phyloP scores from a whole-genome alignment of 495 filamentous ascomycete genomes.

The Trichoderma parareesei region DNA sequence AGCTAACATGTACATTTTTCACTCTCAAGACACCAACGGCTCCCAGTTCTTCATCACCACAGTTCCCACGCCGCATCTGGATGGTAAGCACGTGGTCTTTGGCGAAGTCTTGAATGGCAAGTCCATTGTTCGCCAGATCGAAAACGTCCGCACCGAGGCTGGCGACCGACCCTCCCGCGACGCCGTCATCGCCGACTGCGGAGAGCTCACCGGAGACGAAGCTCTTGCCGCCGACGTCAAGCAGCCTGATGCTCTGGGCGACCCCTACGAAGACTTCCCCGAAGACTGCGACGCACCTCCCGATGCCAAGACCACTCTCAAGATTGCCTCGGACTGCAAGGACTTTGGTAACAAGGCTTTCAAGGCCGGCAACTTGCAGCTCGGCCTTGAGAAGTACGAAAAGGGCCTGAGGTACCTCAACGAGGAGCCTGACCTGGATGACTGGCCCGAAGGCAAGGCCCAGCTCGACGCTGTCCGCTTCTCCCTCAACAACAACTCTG shows the following conservation, averaged over 20 bases:
- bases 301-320: constrained; percentile 49
- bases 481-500: constrained; percentile 34
- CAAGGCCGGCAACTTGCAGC: constrained; percentile 60
- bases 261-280: constrained; percentile 93
- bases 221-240: constrained; percentile 54
- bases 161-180: constrained; percentile 72
- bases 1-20: constrained; percentile 14
- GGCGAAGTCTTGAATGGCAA: constrained; percentile 92
- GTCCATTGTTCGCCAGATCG: constrained; percentile 81
- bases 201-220: constrained; percentile 67
- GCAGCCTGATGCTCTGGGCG: constrained; percentile 69
- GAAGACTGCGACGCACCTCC: constrained; percentile 57
- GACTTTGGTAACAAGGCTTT: constrained; percentile 88
- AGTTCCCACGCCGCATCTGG: constrained; percentile 83
- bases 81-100: constrained; percentile 97
- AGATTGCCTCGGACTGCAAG: constrained; percentile 83
- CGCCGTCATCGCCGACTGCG: constrained; percentile 74
- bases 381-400: constrained; percentile 89
- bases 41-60: constrained; percentile 98
- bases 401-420: constrained; percentile 94
- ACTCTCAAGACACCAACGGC: constrained; percentile 68
- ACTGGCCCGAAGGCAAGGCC: constrained; percentile 57
- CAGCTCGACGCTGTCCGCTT: constrained; percentile 56
- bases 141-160: constrained; percentile 68
- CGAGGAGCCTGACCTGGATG: constrained; percentile 70